Base-by-base conservation (phyloP, 106 monocot species). In the Phalaenopsis equestris region DNA sequence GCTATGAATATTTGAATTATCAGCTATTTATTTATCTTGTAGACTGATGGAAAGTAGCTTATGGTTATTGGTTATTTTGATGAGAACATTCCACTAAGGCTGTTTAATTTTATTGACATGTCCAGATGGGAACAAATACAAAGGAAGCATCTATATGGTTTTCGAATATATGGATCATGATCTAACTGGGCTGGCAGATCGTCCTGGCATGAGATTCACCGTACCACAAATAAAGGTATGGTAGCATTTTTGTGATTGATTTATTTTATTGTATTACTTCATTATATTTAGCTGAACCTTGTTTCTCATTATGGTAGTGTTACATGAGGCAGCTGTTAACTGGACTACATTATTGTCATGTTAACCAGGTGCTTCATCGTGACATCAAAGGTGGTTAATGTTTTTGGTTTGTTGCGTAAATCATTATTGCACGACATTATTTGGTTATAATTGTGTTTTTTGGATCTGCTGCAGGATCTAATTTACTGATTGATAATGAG, bases 121-220 rank as follows among this genome's bases (percentile, higher is more conserved):
- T 57, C 78, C 81, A 91, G 98, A 95, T 86, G 92, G 91, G 23
- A 99, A 93, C 80, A 99, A 95, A 76, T 99, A 95, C 72, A 99
- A 93, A 56, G 98, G 95, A 52, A 90, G 88, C 83, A 95, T 99
- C 75, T 99, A 99, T 58, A 99, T 99, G 98, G 98, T 99, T 42
- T 99, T 99, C 82, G 98, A 99, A 80, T 99, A 99, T 73, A 99
- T 99, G 98, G 98, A 99, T 81, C 98, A 99, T 90, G 98, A 99
- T 83, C 79, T 99, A 49, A 99, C 98, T 38, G 98, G 98, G 6
- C 85, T 99, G 52, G 82, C 92, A 36, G 95, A 95, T 84, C 89
- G 95, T 68, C 93, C 95, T 79, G 98, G 91, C 30, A 93, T 99
- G 98, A 79, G 93, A 56, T 95, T 99, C 79, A 86, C 92, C 12